phyloP scores from a whole-genome alignment of 2,329 filamentous ascomycete genomes.

The Sordariomycetes sp. region DNA sequence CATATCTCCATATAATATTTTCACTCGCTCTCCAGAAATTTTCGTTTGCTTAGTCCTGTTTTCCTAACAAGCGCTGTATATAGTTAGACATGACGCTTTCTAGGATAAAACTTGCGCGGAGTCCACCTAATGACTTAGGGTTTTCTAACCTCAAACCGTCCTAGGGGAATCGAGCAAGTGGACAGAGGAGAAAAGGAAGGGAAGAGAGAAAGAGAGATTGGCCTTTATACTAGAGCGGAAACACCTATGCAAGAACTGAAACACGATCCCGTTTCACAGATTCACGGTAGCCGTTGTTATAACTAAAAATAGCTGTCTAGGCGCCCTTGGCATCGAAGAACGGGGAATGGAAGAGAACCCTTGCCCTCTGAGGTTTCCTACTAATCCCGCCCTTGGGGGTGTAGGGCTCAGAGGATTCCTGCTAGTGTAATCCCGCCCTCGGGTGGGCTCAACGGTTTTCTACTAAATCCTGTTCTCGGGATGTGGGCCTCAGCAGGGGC shows the following conservation, averaged over 20 bases:
- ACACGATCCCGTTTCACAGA: not conserved
- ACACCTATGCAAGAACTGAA: not conserved
- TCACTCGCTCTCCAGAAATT: not conserved
- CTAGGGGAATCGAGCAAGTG: not conserved
- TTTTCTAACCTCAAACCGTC: not conserved
- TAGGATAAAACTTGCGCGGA: not conserved
- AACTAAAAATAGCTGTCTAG: not conserved
- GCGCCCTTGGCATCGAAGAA: not conserved
- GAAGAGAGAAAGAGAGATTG: not conserved
- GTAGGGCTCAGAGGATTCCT: too few species aligned
- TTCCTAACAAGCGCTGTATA: not conserved
- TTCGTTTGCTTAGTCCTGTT: not conserved
- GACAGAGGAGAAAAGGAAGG: not conserved
- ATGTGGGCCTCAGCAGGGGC: too few species aligned
- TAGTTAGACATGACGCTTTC: not conserved
- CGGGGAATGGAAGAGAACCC: not conserved
- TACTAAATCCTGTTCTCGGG: too few species aligned
- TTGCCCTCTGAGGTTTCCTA: not conserved
- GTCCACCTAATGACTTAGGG: not conserved
- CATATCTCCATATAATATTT: not conserved
- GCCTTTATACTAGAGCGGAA: not conserved
- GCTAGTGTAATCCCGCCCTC: too few species aligned
- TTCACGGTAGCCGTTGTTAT: not conserved
- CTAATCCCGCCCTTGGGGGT: too few species aligned
- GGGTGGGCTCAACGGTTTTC: too few species aligned